Evolutionary conservation across 2,329 filamentous ascomycete genomes (phyloP).

Genomic region (Arthrocladium fulminans): DNA sequence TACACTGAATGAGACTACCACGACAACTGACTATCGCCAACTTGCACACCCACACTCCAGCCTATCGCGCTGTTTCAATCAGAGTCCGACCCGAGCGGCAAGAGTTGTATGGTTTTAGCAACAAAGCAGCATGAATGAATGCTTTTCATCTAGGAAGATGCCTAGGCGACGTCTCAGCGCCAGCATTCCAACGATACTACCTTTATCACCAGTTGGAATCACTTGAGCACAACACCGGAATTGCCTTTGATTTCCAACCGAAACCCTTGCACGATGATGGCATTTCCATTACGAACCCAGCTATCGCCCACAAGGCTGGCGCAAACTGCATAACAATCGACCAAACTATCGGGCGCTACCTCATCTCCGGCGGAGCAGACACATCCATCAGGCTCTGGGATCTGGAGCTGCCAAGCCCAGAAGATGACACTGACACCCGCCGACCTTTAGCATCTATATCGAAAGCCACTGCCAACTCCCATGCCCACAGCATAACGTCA

Average conservation of each 20-base stretch:
- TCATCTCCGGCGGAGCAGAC: conserved; percentile 79
- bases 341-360: conserved; percentile 66
- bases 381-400: conserved; percentile 82
- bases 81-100: no score
- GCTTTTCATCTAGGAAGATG: conserved; percentile 16
- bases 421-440: conserved; percentile 6
- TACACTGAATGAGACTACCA: no score
- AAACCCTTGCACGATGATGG: conserved; percentile 25
- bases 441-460: conserved; percentile 12
- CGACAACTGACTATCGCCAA: no score
- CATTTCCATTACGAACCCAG: conserved; percentile 29
- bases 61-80: no score
- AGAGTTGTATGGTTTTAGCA: no score
- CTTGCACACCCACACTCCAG: no score
- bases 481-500: conserved; percentile 39
- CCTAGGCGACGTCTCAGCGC: conserved; percentile 57
- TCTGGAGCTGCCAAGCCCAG: conserved; percentile 46
- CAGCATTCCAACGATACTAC: conserved; percentile 54
- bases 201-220: conserved; percentile 56
- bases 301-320: conserved; percentile 61
- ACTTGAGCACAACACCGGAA: conserved; percentile 61
- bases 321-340: conserved; percentile 74
- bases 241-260: conserved; percentile 36
- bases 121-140: conserved; percentile 18
- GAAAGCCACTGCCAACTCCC: conserved; percentile 26